Conservation (phyloP, 768 basidiomycete species). For the Boletus vermiculosoides region DNA sequence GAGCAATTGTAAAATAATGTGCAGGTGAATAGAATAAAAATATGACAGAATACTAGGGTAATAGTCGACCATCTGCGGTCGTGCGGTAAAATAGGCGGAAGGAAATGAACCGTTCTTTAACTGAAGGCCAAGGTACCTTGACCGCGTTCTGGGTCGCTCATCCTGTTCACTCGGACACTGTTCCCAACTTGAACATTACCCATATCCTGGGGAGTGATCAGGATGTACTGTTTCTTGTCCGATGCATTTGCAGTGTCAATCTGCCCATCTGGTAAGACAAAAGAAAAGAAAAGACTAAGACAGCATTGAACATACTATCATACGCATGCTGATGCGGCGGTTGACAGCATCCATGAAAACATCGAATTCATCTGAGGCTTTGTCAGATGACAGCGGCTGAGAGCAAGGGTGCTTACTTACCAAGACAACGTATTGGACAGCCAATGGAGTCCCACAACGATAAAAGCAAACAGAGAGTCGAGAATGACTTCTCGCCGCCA, state of each 20-base stretch:
- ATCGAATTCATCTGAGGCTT: constrained; percentile 82
- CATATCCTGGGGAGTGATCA: constrained; percentile 97
- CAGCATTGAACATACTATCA: constrained; percentile 63
- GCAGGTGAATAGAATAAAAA: constrained; percentile 10
- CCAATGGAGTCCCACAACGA: constrained; percentile 95
- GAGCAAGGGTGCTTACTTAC: constrained; percentile 38
- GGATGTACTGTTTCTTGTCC: constrained; percentile 87
- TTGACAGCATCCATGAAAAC: constrained; percentile 97
- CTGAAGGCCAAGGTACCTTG: constrained; percentile 46
- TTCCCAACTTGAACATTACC: constrained; percentile 64
- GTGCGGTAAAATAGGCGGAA: constrained; percentile 1
- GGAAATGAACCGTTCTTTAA: neutral
- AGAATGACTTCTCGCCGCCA: constrained; percentile 96
- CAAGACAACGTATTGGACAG: constrained; percentile 90
- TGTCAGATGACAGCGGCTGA: constrained; percentile 10
- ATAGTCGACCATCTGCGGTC: neutral
- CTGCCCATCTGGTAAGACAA: constrained; percentile 37
- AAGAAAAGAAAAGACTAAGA: neutral
- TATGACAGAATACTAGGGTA: neutral
- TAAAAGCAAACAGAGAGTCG: constrained; percentile 91
- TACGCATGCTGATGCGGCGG: constrained; percentile 89
- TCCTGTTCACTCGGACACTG: constrained; percentile 71
- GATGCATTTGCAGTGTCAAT: constrained; percentile 87
- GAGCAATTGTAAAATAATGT: constrained; percentile 2
- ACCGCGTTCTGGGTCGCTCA: constrained; percentile 77